Evolutionary conservation across 2,329 filamentous ascomycete species (phyloP), one percentile per base, ranked within the genome.

Genomic region (Stagonosporopsis cucurbitacearum): DNA sequence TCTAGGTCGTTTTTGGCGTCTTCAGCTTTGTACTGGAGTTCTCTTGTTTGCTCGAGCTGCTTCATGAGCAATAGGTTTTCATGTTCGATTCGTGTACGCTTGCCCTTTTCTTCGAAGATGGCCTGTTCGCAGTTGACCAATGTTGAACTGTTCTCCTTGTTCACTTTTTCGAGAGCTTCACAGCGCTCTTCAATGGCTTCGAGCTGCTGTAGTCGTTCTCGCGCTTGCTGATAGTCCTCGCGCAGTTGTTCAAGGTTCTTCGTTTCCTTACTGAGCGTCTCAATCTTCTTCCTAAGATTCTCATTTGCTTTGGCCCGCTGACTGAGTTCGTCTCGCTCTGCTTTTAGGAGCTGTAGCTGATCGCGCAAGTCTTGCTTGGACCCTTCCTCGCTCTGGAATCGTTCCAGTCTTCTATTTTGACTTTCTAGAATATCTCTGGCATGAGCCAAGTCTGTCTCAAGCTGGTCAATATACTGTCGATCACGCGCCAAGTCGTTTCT

Each of bases 211-310:
- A 82, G 58, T 39, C 77, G 71, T 43, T 81, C 80, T 20, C 75
- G 71, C 11, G 77, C 74, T 37, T 70, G 65, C 55, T 79, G 78
- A 26, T 81, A 70, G 52, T 82, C 79, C 60, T 80, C 75, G 8
- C 78, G 74, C 1, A 82, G 64, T 4, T 72, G 67, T 19, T 77
- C 75, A 23, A 78, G 72, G 11, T 70, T 71, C 53, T 78, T 79
- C 19, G 79, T 78, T 54, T 81, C 77, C 46, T 81, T 79, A 37
- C 80, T 78, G 37, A 82, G 65, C 4, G 78, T 72, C 57, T 81
- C 79, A 26, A 82, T 82, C 70, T 82, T 82, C 74, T 82, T 82
- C 65, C 79, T 81, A 20, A 82, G 75, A 54, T 82, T 82, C 62
- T 82, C 80, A 53, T 81, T 82, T 20, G 79, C 79, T 55, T 81